Base-by-base conservation (phyloP, 176 grass and related monocot species). In the Hyparrhenia diplandra region DNA sequence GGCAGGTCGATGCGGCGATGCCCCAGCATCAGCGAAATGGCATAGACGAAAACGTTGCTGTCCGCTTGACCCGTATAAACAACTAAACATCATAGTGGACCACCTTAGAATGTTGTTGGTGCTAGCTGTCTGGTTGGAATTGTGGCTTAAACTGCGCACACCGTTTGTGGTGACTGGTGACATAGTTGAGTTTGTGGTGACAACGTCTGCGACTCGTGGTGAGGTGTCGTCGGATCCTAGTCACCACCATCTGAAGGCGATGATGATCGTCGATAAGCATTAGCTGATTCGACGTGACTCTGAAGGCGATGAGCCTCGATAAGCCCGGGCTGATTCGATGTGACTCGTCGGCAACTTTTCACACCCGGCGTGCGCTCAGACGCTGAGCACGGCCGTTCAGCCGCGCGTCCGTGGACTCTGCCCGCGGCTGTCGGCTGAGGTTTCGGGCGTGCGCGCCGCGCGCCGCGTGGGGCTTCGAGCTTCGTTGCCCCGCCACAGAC, bases 61-160 rank as follows among this genome's bases (percentile, higher is more conserved):
- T 52, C 78, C 13, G 55, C 32, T 54, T 57, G 78, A 27, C 47
- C 32, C 29, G 64, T 16, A 42, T 5, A 23, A 25, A 5, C 57
- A 27, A 10, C 12, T 27, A 25, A 10, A 66, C 77, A 28, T 20
- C n/a, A 69, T 69, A 14, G 0, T 27, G 46, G 77, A 40, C n/a
- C 77, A 80, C 43, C 30, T 39, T 13, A 39, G 8, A 64, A 51
- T 57, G n/a, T 28, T 37, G 63, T 2, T 80, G 24, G 64, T 40
- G 46, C 32, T 55, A 69, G 77, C 77, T 80, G 77, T 55, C 77
- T 36, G 64, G 45, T 29, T 35, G 18, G 25, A 51, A 36, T 51
- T 36, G 61, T 67, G 64, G 62, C 12, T 23, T 31, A n/a, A n/a
- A n/a, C n/a, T n/a, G n/a, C n/a, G n/a, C n/a, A n/a, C n/a, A n/a